Conservation (phyloP, 2,329 filamentous ascomycete species). For the Metarhizium rileyi region DNA sequence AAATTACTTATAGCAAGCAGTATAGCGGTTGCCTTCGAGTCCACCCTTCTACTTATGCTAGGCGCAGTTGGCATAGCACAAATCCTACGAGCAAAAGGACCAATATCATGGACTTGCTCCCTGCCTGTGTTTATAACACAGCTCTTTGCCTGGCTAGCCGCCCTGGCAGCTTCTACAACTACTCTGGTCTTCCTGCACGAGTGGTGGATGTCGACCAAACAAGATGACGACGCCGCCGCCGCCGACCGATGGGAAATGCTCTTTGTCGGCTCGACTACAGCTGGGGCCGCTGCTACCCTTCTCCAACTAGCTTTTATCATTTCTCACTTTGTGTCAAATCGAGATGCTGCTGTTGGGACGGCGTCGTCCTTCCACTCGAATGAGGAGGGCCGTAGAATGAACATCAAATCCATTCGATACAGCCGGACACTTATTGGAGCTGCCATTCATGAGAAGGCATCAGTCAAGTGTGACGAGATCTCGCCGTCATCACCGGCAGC, state of each 20-base stretch:
- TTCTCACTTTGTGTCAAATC: conserved; percentile 30
- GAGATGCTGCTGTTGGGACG: conserved; percentile 15
- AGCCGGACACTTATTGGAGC: conserved; percentile 30
- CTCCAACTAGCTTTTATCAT: conserved; percentile 40
- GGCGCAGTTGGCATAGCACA: conserved; percentile 25
- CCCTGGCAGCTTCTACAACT: conserved; percentile 21
- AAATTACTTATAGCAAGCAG: conserved; percentile 12
- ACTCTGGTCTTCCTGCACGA: conserved; percentile 30
- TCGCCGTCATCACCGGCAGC: conserved; percentile 30
- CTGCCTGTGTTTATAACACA: conserved; percentile 17
- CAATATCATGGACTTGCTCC: conserved; percentile 15
- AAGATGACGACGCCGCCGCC: conserved; percentile 1
- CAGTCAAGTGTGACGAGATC: conserved; percentile 29
- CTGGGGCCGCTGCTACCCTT: conserved; percentile 35
- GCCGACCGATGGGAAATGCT: conserved; percentile 20
- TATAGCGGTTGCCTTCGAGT: conserved; percentile 19
- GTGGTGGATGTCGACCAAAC: background rate
- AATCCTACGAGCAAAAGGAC: conserved; percentile 11
- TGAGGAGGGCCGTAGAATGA: conserved; percentile 9
- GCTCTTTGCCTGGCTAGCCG: conserved; percentile 32
- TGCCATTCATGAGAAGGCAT: conserved; percentile 22
- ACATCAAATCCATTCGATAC: conserved; percentile 46
- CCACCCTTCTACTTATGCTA: conserved; percentile 15
- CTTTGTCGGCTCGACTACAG: conserved; percentile 33
- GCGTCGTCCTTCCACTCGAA: conserved; percentile 22